phyloP scores from a whole-genome alignment of 371 early-diverging fungal species.

The Nematocida minor region DNA sequence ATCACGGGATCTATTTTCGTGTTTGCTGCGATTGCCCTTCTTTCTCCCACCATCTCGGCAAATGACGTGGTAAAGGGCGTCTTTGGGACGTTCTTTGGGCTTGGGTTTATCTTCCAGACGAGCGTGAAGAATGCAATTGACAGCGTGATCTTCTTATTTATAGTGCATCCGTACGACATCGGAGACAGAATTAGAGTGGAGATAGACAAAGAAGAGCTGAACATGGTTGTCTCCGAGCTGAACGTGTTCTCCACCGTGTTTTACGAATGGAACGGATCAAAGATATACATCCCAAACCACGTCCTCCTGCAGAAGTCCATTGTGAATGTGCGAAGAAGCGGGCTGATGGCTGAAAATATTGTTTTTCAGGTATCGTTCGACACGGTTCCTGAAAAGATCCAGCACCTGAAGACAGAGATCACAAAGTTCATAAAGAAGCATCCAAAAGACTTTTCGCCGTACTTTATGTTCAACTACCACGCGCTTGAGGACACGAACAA shows the following conservation, averaged over 20 bases:
- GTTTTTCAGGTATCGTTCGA: conserved; percentile 59
- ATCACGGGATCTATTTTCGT: conserved; percentile 50
- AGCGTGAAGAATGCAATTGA: conserved; percentile 60
- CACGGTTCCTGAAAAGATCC: conserved; percentile 57
- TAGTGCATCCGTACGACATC: conserved; percentile 66
- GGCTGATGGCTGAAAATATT: conserved; percentile 61
- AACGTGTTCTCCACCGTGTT: conserved; percentile 66
- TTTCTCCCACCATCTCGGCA: conserved; percentile 40
- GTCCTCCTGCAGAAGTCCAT: conserved; percentile 59
- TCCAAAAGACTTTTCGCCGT: conserved; percentile 60
- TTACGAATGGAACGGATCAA: conserved; percentile 65
- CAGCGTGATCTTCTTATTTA: conserved; percentile 64
- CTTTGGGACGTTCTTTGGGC: conserved; percentile 63
- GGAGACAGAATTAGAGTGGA: conserved; percentile 65
- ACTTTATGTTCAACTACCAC: conserved; percentile 65
- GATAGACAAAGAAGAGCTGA: conserved; percentile 58
- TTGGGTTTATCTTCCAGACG: conserved; percentile 60
- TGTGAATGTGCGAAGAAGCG: conserved; percentile 63
- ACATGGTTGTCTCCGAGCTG: conserved; percentile 65
- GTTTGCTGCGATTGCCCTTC: conserved; percentile 47
- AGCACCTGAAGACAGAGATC: conserved; percentile 55
- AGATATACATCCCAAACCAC: conserved; percentile 62
- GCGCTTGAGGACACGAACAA: conserved; percentile 64
- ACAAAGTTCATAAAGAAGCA: conserved; percentile 58
- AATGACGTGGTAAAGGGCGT: conserved; percentile 54